Conservation (phyloP, 805 yeast species). For the Yarrowia phangngaensis region DNA sequence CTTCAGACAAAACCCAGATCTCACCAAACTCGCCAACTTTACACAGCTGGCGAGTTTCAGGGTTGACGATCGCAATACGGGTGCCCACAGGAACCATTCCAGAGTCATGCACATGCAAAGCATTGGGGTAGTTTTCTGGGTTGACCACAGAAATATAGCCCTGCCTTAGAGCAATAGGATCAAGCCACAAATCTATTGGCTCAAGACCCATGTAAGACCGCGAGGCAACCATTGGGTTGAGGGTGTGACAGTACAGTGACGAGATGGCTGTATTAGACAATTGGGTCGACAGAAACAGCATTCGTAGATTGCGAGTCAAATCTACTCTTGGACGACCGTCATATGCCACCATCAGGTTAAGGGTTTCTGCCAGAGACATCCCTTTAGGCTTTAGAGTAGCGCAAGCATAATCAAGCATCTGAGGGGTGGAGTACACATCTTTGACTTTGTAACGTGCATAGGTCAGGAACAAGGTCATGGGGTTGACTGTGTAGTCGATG, state of each 20-base stretch:
- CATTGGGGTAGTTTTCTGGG: slow-evolving; percentile 63
- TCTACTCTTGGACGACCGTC: slow-evolving; percentile 68
- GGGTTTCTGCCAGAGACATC: slow-evolving; percentile 57
- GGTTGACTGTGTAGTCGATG: slow-evolving; percentile 68
- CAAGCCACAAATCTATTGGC: slow-evolving; percentile 81
- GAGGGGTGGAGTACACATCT: slow-evolving; percentile 79
- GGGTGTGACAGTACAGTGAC: slow-evolving; percentile 69
- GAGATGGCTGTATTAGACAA: slow-evolving; percentile 67
- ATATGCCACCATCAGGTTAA: slow-evolving; percentile 80
- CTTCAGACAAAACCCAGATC: slow-evolving; percentile 92
- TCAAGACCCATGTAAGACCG: slow-evolving; percentile 85
- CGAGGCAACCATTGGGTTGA: slow-evolving; percentile 79
- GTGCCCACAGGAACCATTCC: slow-evolving; percentile 96
- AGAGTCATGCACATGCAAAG: slow-evolving; percentile 80
- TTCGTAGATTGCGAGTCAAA: slow-evolving; percentile 52
- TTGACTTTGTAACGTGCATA: slow-evolving; percentile 74
- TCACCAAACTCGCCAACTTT: slow-evolving; percentile 92
- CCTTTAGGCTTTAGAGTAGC: slow-evolving; percentile 57
- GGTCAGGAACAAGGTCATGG: slow-evolving; percentile 64
- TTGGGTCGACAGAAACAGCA: slow-evolving; percentile 59
- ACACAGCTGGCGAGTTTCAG: slow-evolving; percentile 78
- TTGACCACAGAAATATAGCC: slow-evolving; percentile 79
- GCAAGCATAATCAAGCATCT: slow-evolving; percentile 74
- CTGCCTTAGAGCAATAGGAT: slow-evolving; percentile 82
- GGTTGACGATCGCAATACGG: slow-evolving; percentile 89